Percentiles rank a stretch among this genome's conserved stretches.
These are phyloP conservation scores for Lecanoromycetidae sp. DNA, from an alignment of 2,329 filamentous ascomycete species.

Conservation along the genomic window DNA sequence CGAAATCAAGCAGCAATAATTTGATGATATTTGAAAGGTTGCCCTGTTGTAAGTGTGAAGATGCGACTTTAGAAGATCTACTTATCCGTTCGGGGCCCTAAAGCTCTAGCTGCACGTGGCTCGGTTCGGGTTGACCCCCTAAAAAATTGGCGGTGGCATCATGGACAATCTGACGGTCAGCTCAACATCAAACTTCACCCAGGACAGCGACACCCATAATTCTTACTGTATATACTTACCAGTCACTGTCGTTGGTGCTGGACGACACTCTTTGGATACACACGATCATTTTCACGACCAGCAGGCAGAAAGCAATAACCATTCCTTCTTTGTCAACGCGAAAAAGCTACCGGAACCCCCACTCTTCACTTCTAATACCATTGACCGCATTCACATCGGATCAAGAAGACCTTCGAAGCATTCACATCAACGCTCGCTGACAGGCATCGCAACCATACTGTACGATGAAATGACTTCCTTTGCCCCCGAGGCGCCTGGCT, in stretches of 20 bases:
- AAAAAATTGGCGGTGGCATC: no score
- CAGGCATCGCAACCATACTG: background rate
- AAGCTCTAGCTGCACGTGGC: no score
- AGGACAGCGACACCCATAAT: slow-evolving; percentile 2
- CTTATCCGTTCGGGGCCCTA: no score
- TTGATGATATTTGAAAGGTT: background rate
- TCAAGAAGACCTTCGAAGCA: background rate
- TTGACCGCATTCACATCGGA: background rate
- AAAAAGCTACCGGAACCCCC: slow-evolving; percentile 19
- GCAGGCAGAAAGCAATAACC: background rate
- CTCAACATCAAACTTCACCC: background rate
- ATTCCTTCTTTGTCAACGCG: slow-evolving; percentile 18
- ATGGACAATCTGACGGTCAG: no score
- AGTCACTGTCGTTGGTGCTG: slow-evolving; percentile 1
- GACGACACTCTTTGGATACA: slow-evolving; percentile 13
- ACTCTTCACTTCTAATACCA: slow-evolving; percentile 5
- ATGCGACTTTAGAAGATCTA: no score
- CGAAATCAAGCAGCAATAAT: background rate
- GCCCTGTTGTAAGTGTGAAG: background rate
- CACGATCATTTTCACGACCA: slow-evolving; percentile 2
- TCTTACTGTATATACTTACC: slow-evolving; percentile 15
- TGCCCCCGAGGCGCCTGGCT: slow-evolving; percentile 44
- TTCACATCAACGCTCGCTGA: slow-evolving; percentile 10
- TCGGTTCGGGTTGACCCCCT: no score
- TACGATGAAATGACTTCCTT: slow-evolving; percentile 32